A percentile compares a stretch with the other conserved stretches of the same genome.
Evolutionary conservation across 805 yeast species (phyloP).

Genomic region (Starmera pachycereana): DNA sequence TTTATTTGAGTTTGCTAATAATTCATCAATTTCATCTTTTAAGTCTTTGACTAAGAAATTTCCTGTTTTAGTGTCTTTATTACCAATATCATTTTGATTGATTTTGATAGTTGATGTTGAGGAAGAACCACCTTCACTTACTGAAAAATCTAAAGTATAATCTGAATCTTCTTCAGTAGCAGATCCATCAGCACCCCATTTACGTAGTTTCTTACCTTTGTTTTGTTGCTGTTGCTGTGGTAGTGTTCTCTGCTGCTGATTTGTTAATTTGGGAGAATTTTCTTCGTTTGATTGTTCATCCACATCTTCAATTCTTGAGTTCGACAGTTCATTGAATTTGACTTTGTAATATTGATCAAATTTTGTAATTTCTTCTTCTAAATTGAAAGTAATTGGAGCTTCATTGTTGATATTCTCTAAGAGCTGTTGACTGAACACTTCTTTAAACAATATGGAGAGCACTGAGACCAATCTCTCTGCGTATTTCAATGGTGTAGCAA

Average conservation of each 20-base stretch:
- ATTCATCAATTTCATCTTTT: conserved; percentile 38
- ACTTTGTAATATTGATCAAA: conserved; percentile 28
- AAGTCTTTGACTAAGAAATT: conserved; percentile 59
- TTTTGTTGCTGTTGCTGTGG: conserved; percentile 7
- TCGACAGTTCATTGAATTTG: conserved; percentile 21
- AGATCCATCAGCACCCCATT: conserved; percentile 59
- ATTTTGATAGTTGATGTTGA: conserved; percentile 16
- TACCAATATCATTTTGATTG: conserved; percentile 28
- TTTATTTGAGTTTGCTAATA: conserved; percentile 22
- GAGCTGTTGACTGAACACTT: conserved; percentile 20
- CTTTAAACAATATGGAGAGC: conserved; percentile 19
- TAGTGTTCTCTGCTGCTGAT: conserved; percentile 8
- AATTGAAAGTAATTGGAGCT: conserved; percentile 18
- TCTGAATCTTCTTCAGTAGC: conserved; percentile 35
- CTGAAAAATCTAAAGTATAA: conserved; percentile 46
- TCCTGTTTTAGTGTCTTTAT: conserved; percentile 34
- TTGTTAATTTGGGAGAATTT: conserved; percentile 1
- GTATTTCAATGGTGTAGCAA: conserved; percentile 23
- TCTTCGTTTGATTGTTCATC: conserved; percentile 9
- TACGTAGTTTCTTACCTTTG: conserved; percentile 37
- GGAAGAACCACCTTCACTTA: conserved; percentile 8
- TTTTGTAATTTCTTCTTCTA: conserved; percentile 24
- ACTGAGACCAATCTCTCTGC: conserved; percentile 25
- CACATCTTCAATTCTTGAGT: conserved; percentile 1
- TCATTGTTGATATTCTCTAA: conserved; percentile 19